Evolutionary conservation across 75 land plant genomes (phyloP).

Genomic region (Sequoia sempervirens): DNA sequence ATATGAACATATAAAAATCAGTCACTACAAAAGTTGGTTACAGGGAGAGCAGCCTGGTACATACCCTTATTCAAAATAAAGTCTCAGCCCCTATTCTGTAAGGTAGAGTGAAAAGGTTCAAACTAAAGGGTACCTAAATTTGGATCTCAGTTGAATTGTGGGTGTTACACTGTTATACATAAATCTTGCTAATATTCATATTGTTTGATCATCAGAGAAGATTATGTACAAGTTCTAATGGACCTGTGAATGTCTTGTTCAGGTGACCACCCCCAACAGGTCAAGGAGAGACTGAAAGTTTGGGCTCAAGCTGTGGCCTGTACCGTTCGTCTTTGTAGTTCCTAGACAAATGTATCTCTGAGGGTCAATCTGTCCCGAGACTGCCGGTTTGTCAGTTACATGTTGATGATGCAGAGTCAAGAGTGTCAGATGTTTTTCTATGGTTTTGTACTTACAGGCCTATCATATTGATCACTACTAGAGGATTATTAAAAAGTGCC

Average conservation of each 20-base stretch:
- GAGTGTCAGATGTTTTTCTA: background rate
- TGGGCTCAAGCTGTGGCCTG: conserved; percentile 42
- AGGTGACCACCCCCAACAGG: conserved; percentile 35
- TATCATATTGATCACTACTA: background rate
- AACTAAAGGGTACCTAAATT: background rate
- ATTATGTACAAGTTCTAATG: background rate
- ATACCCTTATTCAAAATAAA: too few relatives aligned
- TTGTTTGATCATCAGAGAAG: background rate
- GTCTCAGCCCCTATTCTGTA: background rate
- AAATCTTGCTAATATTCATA: background rate
- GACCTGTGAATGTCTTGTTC: background rate
- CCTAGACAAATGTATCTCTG: background rate
- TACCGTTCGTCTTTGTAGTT: conserved; percentile 11
- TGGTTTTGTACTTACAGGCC: conserved; percentile 7
- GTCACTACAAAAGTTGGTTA: too few relatives aligned
- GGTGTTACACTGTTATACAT: background rate
- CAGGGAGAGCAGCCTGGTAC: too few relatives aligned
- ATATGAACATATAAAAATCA: too few relatives aligned
- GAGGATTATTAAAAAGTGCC: background rate
- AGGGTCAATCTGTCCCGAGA: background rate
- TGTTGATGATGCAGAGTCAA: background rate
- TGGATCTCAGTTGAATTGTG: background rate
- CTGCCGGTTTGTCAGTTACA: background rate
- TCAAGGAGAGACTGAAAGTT: conserved; percentile 27
- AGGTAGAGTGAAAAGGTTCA: background rate